Conservation (phyloP, 148 eudicot genomes). For the Rhododendron simsii region DNA sequence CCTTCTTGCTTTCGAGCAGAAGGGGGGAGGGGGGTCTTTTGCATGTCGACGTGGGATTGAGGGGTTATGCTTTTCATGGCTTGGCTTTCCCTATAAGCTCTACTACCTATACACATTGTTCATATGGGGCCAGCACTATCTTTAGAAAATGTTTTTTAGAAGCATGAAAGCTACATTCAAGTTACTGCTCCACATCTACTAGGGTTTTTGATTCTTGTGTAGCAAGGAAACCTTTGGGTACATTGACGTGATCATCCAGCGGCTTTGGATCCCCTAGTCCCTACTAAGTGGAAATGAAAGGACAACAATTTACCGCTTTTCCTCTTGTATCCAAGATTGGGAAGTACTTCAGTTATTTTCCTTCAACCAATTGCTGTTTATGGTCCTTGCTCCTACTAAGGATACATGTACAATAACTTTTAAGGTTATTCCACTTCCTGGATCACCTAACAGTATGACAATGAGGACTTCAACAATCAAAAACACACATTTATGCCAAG, state of each 20-base stretch:
- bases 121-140: neutral
- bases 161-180: neutral
- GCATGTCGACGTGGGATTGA: neutral
- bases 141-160: neutral
- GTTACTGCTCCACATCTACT: neutral
- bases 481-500: neutral
- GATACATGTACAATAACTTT: too few species aligned
- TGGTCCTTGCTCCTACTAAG: neutral
- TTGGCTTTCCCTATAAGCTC: neutral
- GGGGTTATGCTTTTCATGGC: neutral
- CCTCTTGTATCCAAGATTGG: neutral
- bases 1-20: neutral
- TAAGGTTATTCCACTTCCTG: neutral
- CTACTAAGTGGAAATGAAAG: neutral
- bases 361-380: neutral
- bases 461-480: neutral
- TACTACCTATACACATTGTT: neutral
- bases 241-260: neutral
- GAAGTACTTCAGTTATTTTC: neutral
- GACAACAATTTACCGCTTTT: neutral
- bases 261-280: neutral
- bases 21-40: neutral
- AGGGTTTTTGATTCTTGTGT: neutral
- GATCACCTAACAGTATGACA: neutral
- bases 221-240: neutral